Conservation (phyloP, 2,329 filamentous ascomycete species). For the Talaromyces sp. region DNA sequence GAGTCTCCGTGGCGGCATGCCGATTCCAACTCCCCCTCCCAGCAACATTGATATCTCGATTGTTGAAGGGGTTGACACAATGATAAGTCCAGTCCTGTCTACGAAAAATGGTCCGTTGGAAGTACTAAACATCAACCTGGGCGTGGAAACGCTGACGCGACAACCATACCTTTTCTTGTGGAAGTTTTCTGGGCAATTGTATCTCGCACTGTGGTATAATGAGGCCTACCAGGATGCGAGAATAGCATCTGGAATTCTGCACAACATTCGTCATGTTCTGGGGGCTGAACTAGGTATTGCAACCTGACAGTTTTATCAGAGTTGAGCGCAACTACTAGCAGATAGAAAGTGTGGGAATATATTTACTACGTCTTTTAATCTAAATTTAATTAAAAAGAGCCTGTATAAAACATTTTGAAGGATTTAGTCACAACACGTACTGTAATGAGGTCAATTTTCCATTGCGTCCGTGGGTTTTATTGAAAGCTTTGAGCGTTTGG, state of each 20-base stretch:
- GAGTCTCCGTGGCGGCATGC: conserved; percentile 1
- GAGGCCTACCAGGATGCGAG: conserved; percentile 3
- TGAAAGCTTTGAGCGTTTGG: background rate
- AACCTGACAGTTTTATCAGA: background rate
- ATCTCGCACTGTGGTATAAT: conserved; percentile 5
- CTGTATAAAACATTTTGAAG: background rate
- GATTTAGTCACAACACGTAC: background rate
- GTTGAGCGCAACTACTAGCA: background rate
- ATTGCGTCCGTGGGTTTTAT: background rate
- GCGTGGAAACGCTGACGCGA: conserved; percentile 6
- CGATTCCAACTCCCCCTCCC: background rate
- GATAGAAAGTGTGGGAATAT: background rate
- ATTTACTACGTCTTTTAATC: background rate
- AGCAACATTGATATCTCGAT: conserved; percentile 7
- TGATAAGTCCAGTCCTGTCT: background rate
- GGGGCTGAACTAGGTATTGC: background rate
- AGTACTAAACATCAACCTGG: background rate
- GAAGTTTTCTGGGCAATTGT: conserved; percentile 1
- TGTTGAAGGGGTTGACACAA: background rate
- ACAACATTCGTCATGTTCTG: background rate
- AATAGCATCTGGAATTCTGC: background rate
- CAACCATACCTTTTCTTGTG: conserved; percentile 8
- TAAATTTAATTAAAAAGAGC: background rate
- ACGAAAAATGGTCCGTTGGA: conserved; percentile 1
- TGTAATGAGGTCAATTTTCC: background rate